Evolutionary conservation across 129 eudicot genomes (phyloP), one percentile per base, ranked within the genome.

Genomic region (Arctium minus): DNA sequence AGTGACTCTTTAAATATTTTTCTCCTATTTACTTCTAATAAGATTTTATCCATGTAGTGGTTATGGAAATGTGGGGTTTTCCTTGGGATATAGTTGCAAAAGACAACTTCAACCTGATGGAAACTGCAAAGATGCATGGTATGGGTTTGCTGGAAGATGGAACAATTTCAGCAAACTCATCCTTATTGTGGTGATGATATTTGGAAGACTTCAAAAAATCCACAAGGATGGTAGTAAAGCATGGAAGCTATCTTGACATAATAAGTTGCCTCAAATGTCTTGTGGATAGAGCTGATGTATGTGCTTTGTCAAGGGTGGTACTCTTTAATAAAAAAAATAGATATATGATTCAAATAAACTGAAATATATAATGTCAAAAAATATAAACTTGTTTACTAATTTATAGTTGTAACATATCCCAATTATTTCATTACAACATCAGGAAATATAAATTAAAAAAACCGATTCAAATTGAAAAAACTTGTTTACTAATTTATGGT

Each of bases 71-170:
- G 88, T 87, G 12, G 90, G 88, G 30, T 80, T 87, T 35, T 38
- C 88, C 38, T 67, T 62, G 2, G 90, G 90, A 30, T 87, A 87
- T n/a, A 84, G 88, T 48, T 87, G 90, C 10, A 71, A 27, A 39
- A 70, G 82, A 29, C 85, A 35, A 72, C 62, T 87, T 10, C 44
- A 80, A 10, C 50, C 77, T 4, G 0, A 77, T 35, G 78, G 22
- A 5, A 10, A 71, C 11, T 87, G 87, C 72, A 42, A 75, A 12
- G 85, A 87, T 44, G 78, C 79, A 29, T 74, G n/a, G 60, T 76
- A 10, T 65, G 90, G 88, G 13, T 84, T 87, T 50, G 88, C 36
- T 1, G 90, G 90, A 67, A 84, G 53, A 81, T 87, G 90, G 88
- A 87, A 83, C 50, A 6, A 64, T 5, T 2, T 35, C 8, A 87